Conservation (phyloP, 129 eudicot species). For the Rutidosis leptorrhynchoides region DNA sequence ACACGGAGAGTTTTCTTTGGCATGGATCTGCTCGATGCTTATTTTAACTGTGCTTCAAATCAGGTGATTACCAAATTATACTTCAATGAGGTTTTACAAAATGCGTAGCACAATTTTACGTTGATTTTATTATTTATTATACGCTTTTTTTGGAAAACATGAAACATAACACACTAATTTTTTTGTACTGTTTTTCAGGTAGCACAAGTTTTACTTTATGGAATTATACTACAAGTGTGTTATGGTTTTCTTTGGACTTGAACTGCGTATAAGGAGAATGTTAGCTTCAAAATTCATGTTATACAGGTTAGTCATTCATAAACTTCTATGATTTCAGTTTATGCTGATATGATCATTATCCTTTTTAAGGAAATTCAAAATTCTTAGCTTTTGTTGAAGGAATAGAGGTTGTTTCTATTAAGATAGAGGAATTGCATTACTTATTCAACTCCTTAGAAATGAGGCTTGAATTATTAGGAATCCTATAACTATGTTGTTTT, state of each 20-base stretch:
- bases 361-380: background rate
- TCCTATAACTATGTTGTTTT: background rate
- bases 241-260: conserved; percentile 74
- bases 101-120: background rate
- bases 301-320: conserved; percentile 55
- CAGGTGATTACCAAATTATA: conserved; percentile 37
- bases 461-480: background rate
- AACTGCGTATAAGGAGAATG: conserved; percentile 80
- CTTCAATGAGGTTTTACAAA: background rate
- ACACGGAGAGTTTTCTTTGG: conserved; percentile 45
- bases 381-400: too few species aligned
- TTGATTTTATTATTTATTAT: background rate
- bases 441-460: background rate
- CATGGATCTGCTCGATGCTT: conserved; percentile 85
- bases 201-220: conserved; percentile 81
- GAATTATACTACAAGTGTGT: conserved; percentile 55
- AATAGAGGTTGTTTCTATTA: background rate
- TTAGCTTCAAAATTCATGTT: conserved; percentile 75
- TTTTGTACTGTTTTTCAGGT: conserved; percentile 42
- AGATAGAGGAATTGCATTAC: background rate
- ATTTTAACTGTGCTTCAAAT: conserved; percentile 78
- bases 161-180: conserved; percentile 31
- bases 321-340: background rate
- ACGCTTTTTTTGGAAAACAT: background rate
- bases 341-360: background rate